These are phyloP conservation scores for Colletotrichum paranaense DNA, from an alignment of 2,329 filamentous ascomycete species.

Conservation along the genomic window DNA sequence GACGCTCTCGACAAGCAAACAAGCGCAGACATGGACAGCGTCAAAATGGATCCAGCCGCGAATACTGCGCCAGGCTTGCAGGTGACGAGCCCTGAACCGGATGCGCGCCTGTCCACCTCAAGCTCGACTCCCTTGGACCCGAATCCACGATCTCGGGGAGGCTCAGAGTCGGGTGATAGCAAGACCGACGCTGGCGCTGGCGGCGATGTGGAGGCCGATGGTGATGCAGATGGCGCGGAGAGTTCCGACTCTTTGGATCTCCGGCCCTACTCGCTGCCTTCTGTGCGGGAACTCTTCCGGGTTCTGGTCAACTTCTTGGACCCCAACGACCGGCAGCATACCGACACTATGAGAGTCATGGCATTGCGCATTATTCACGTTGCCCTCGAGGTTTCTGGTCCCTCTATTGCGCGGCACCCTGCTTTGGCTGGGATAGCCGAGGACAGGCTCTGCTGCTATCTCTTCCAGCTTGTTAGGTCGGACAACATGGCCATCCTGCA, in stretches of 20 bases:
- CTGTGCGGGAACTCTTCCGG: constrained; percentile 92
- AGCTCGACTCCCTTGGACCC: constrained; percentile 19
- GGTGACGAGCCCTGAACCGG: constrained; percentile 1
- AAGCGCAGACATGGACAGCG: constrained; percentile 75
- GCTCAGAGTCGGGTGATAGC: constrained; percentile 20
- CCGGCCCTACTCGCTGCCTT: constrained; percentile 92
- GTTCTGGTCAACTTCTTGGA: constrained; percentile 94
- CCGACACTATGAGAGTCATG: constrained; percentile 97
- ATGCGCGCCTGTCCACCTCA: constrained; percentile 24
- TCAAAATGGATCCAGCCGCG: constrained; percentile 77
- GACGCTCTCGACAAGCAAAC: constrained; percentile 74
- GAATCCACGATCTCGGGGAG: constrained; percentile 4
- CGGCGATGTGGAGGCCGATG: constrained; percentile 30
- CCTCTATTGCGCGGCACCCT: constrained; percentile 93
- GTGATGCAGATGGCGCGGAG: constrained; percentile 44
- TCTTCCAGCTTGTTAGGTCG: constrained; percentile 95
- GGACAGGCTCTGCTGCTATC: constrained; percentile 90
- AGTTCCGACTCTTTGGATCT: constrained; percentile 67
- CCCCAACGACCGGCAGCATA: constrained; percentile 91
- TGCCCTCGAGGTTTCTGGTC: constrained; percentile 93
- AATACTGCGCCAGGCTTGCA: constrained; percentile 19
- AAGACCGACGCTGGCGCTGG: constrained; percentile 4
- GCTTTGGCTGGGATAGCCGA: constrained; percentile 88
- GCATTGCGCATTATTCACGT: constrained; percentile 97
- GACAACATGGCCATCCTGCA: constrained; percentile 97